Percentiles rank a stretch among this genome's conserved stretches.
phyloP scores from a whole-genome alignment of 2,329 filamentous ascomycete genomes.

The Xylaria sp. region DNA sequence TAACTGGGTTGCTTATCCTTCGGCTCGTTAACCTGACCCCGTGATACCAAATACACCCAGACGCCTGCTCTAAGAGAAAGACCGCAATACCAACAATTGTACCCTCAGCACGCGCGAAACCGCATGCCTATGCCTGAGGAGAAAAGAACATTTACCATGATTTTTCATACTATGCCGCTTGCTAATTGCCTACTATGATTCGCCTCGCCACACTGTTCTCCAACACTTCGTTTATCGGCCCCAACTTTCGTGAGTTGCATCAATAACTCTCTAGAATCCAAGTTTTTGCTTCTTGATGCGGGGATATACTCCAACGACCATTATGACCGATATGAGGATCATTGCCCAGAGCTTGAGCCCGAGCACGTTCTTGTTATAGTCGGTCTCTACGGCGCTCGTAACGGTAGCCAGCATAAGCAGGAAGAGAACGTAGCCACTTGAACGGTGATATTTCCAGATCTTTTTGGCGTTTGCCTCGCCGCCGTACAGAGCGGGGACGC shows the following conservation, averaged over 20 bases:
- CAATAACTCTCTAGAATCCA: conserved; percentile 58
- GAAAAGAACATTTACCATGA: conserved; percentile 7
- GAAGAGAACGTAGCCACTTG: conserved; percentile 78
- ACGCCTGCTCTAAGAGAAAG: conserved; percentile 23
- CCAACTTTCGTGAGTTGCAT: neutral
- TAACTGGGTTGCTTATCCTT: neutral
- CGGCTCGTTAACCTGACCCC: neutral
- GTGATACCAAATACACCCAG: conserved; percentile 8
- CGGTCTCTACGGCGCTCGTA: conserved; percentile 78
- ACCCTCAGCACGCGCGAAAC: conserved; percentile 3
- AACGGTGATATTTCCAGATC: conserved; percentile 90
- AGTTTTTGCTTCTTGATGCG: conserved; percentile 87
- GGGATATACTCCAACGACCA: conserved; percentile 78
- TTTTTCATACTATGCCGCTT: conserved; percentile 1
- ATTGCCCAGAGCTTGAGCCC: conserved; percentile 82
- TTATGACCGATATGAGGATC: conserved; percentile 71
- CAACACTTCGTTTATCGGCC: neutral
- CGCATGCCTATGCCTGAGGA: conserved; percentile 1
- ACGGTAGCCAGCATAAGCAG: conserved; percentile 79
- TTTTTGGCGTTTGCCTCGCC: conserved; percentile 81
- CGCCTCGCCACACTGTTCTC: neutral
- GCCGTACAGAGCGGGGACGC: conserved; percentile 78
- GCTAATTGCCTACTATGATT: neutral
- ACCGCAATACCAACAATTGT: neutral
- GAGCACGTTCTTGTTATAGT: conserved; percentile 75